Percentiles rank a stretch among this genome's conserved stretches.
phyloP scores from a whole-genome alignment of 2,329 filamentous ascomycete genomes.

The Ophiostoma sp. region DNA sequence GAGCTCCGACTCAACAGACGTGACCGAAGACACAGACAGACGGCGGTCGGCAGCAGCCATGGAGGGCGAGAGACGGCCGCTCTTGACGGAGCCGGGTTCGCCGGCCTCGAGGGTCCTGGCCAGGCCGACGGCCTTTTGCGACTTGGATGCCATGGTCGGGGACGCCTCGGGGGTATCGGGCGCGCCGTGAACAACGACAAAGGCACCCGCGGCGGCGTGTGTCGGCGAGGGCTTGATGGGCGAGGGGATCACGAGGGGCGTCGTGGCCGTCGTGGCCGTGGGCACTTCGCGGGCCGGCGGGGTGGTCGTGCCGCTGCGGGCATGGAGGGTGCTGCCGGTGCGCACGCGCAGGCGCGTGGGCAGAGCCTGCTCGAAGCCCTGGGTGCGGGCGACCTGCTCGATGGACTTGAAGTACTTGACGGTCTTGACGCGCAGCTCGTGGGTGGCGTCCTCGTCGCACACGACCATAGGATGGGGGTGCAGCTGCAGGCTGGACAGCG shows the following conservation, averaged over 20 bases:
- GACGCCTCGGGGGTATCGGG: conserved; percentile 32
- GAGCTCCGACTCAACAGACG: conserved; percentile 37
- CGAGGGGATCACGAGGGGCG: conserved; percentile 21
- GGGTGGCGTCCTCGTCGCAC: conserved; percentile 65
- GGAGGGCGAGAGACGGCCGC: conserved; percentile 5
- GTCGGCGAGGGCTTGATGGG: conserved; percentile 20
- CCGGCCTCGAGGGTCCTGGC: background rate
- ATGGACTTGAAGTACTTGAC: conserved; percentile 61
- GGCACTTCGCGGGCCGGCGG: background rate
- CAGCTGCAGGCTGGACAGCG: conserved; percentile 65
- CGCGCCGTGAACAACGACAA: conserved; percentile 37
- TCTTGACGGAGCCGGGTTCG: conserved; percentile 13
- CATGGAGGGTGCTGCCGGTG: conserved; percentile 31
- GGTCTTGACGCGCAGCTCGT: conserved; percentile 60
- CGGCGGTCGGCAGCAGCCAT: conserved; percentile 3
- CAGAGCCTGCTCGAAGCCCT: conserved; percentile 44
- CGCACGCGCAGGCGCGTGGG: conserved; percentile 49
- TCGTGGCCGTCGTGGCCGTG: conserved; percentile 17
- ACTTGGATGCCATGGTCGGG: conserved; percentile 45
- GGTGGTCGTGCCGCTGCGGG: conserved; percentile 13
- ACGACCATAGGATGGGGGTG: conserved; percentile 69
- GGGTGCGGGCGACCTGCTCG: conserved; percentile 46
- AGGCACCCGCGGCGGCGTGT: background rate
- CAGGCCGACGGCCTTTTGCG: background rate
- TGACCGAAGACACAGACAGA: conserved; percentile 3